phyloP scores from a whole-genome alignment of 2,329 filamentous ascomycete genomes.

The Colletotrichum aenigma region DNA sequence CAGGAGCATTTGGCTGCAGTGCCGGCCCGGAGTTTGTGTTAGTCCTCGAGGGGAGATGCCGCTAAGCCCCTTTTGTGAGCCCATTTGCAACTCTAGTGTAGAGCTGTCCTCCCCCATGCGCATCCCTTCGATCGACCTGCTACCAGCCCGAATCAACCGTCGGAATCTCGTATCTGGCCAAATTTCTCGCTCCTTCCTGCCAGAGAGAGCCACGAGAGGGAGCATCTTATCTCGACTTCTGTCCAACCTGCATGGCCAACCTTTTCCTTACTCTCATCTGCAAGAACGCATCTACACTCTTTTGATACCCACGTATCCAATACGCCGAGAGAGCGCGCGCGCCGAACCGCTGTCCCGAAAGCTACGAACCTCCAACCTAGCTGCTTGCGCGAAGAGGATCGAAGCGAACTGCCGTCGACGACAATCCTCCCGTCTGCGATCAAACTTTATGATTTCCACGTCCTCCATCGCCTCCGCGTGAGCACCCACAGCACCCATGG shows the following conservation, averaged over 20 bases:
- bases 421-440: neutral
- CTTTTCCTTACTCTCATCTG: neutral
- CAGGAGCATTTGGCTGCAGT: neutral
- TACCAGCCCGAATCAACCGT: neutral
- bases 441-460: conserved; percentile 20
- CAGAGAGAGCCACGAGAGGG: conserved; percentile 7
- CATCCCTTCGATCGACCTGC: conserved; percentile 14
- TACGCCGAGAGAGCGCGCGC: neutral
- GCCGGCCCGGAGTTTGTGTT: neutral
- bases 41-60: conserved; percentile 6
- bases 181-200: conserved; percentile 12
- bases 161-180: conserved; percentile 20
- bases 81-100: conserved; percentile 7
- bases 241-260: neutral
- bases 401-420: neutral
- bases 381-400: neutral
- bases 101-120: conserved; percentile 18
- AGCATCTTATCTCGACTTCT: neutral
- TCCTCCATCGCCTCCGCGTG: conserved; percentile 21
- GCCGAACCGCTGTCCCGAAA: neutral
- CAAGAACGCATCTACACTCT: neutral
- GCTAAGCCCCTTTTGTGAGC: conserved; percentile 18
- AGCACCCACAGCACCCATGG: conserved; percentile 43
- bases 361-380: neutral
- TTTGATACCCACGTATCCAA: neutral